phyloP scores from a whole-genome alignment of 1,284 basidiomycete genomes.

The Irpex sp. region DNA sequence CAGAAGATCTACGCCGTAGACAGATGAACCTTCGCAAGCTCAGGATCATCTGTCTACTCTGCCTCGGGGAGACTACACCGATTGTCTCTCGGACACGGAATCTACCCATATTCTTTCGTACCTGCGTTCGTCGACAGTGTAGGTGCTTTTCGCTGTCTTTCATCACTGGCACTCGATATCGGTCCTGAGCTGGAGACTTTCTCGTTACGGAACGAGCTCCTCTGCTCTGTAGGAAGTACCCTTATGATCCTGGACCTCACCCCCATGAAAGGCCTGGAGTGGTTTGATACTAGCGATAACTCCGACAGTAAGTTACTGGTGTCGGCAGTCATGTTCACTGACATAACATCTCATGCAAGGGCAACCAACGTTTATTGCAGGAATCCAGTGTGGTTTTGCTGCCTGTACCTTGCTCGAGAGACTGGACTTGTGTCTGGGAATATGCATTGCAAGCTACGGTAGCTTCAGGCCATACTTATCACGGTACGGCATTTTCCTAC shows the following conservation, averaged over 20 bases:
- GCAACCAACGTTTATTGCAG: background rate
- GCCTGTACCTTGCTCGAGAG: background rate
- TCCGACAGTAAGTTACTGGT: background rate
- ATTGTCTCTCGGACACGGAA: background rate
- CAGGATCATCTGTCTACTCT: no score
- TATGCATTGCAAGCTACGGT: background rate
- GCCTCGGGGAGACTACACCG: no score
- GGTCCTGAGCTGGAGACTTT: background rate
- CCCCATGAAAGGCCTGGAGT: background rate
- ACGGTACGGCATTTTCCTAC: background rate
- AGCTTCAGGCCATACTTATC: background rate
- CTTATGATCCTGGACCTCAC: background rate
- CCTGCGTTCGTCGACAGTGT: background rate
- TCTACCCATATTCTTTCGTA: background rate
- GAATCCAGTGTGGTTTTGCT: background rate
- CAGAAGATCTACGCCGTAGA: no score
- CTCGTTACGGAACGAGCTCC: background rate
- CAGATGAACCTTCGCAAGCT: no score
- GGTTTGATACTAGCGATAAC: background rate
- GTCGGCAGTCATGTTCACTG: background rate
- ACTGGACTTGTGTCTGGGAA: background rate
- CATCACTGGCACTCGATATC: background rate
- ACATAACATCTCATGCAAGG: background rate
- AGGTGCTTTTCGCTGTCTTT: background rate
- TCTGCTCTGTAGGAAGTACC: background rate